Evolutionary conservation across 2,329 filamentous ascomycete genomes (phyloP), one percentile per base, ranked within the genome.

Genomic region (Colletotrichum truncatum): DNA sequence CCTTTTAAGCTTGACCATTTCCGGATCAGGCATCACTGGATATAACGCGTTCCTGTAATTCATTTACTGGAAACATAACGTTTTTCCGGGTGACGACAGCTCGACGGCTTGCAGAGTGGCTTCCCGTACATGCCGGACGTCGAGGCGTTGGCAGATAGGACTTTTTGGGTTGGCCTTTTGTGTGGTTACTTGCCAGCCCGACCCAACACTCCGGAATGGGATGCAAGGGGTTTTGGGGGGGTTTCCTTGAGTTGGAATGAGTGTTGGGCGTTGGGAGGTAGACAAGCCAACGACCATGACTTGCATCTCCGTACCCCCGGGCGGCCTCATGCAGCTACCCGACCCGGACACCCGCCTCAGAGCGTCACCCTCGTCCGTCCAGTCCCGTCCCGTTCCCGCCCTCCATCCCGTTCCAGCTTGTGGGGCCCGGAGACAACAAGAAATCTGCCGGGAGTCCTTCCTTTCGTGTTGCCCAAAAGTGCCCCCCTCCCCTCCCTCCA

Each of bases 251-350:
- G n/a, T n/a, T n/a, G n/a, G n/a, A n/a, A n/a, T n/a, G n/a, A n/a
- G n/a, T n/a, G n/a, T n/a, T n/a, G n/a, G n/a, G n/a, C 43, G 43
- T 28, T 46, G 43, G 18, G 39, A 21, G 12, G 21, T 16, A 43
- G 39, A 43, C 18, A 43, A 11, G 32, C 32, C n/a, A 10, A 36
- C 32, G 10, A 11, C 32, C 32, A 4, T 14, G 10, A 14, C n/a
- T 14, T 36, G 32, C 10, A 9, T 12, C 26, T 18, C 38, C 26
- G 21, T n/a, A 45, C 16, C 18, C 46, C 32, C 46, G 21, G 34
- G 16, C 25, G 16, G 43, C 38, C 26, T 25, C 32, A 62, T 65
- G 62, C 62, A 16, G 57, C 62, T 43, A 51, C 34, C 62, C 62
- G 62, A 62, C 49, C 41, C 57, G 57, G 34, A 7, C 41, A 43